Evolutionary conservation across 2,329 filamentous ascomycete species (phyloP), one percentile per base, ranked within the genome.

Genomic region (Teratosphaeriaceae sp.): DNA sequence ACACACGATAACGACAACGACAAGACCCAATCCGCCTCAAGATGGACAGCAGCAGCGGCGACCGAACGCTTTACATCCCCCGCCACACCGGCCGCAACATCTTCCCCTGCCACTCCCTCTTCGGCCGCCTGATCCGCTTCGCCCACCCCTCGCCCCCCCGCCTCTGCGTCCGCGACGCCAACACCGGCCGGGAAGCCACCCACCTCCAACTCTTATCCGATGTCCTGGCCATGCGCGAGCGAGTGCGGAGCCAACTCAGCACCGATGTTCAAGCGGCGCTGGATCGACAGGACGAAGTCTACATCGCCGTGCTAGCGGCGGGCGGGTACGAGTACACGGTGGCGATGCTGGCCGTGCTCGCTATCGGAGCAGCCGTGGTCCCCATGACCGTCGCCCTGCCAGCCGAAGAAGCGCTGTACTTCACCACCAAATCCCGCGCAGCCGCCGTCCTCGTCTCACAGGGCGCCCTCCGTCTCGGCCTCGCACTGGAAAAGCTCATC

Each of bases 291-390:
- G 56, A 65, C 35, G 67, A 67, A 40, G 63, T 69, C 12, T 72
- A 67, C 48, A 64, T 73, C 36, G 66, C 65, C 20, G 59, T 73
- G 3, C 56, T 74, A 23, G 70, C 68, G 9, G 60, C 67, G 2
- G 68, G 68, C 5, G 65, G 70, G 4, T 73, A 73, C 50, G 69
- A 72, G 43, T 74, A 67, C 49, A 61, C 66, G 3, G 67, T 73
- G n/a, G 70, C 65, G 3, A 68, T 72, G 48, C 58, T 73, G 21
- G 65, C 70, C 3, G 61, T 71, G n/a, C 57, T 71, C 24, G 70
- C 71, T 7, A 47, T 71, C 2, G 70, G 70, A 15, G 71, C 66
- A 3, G 70, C 69, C 12, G 65, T 66, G 1, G 71, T 74, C 6
- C 71, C 70, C 3, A 64, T 73, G 47, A 62, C 63, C 19, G 62